Evolutionary conservation across 305 asterid species (phyloP), one percentile per base, ranked within the genome.

Genomic region (Solanum hybrid): DNA sequence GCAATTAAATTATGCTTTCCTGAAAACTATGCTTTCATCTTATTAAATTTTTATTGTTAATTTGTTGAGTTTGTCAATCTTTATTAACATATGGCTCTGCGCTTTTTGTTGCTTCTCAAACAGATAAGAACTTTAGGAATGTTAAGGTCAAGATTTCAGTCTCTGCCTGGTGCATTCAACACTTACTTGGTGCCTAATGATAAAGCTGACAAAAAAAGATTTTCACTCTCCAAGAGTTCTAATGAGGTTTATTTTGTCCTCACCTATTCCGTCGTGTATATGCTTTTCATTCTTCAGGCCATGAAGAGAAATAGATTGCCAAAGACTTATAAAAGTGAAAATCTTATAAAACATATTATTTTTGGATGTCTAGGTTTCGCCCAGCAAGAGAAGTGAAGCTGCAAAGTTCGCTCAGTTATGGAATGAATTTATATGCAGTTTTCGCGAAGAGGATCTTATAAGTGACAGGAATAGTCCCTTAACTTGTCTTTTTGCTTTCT

Each of bases 381-480:
- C 98, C 87, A 95, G 94, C 92, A 95, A 91, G 93, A 96, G 98
- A 95, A 96, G 95, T 92, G 98, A 98, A 94, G 99, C 99, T 90
- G 99, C 99, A 81, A 98, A 95, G 90, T 98, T 98, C 89, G 96
- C 98, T 75, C 99, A 98, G 94, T 90, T 98, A 92, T 98, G 99
- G 99, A 97, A 98, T 92, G 99, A 98, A 93, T 95, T 98, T 79
- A 95, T 98, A 74, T 93, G 96, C 91, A 97, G 99, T 93, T 98
- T 98, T 91, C 97, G 99, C 64, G 99, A 98, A 93, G 99, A 98
- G 95, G 99, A 98, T 94, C 92, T 98, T 92, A 95, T 98, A 92
- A 97, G 96, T 90, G 99, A 98, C 92, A 98, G 99, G 99, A 89
- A 95, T 93, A 90, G 92, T 91, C 90, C 90, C 89, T 80, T 69